phyloP scores from a whole-genome alignment of 345 rosid species.

The Brassica nigra region DNA sequence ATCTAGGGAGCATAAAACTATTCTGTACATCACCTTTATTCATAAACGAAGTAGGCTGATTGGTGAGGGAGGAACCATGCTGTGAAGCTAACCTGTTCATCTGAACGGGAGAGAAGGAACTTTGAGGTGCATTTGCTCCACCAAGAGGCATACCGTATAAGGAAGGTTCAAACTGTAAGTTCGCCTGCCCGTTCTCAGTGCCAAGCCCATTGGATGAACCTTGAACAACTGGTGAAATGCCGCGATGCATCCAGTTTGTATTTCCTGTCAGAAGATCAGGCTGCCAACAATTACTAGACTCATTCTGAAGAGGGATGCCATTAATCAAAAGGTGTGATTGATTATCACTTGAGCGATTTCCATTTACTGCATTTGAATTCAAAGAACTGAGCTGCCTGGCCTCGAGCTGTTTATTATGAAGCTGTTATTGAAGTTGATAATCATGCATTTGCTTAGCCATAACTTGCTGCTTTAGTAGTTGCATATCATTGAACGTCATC shows the following conservation, averaged over 20 bases:
- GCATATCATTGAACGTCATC: slow-evolving; percentile 69
- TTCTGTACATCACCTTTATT: slow-evolving; percentile 52
- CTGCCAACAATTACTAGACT: slow-evolving; percentile 56
- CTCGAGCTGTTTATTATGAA: slow-evolving; percentile 59
- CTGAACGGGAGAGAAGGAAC: slow-evolving; percentile 51
- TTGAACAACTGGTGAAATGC: slow-evolving; percentile 50
- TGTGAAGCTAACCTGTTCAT: slow-evolving; percentile 52
- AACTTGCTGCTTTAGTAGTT: slow-evolving; percentile 71
- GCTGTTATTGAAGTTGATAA: slow-evolving; percentile 69
- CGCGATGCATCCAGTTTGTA: slow-evolving; percentile 57
- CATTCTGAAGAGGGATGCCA: slow-evolving; percentile 65
- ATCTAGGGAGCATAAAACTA: slow-evolving; percentile 53
- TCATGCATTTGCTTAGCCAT: slow-evolving; percentile 79
- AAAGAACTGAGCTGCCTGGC: slow-evolving; percentile 53
- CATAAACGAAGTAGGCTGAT: slow-evolving; percentile 51
- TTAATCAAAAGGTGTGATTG: slow-evolving; percentile 52
- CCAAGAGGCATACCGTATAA: slow-evolving; percentile 63
- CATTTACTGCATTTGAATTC: slow-evolving; percentile 51
- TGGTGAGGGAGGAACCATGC: slow-evolving; percentile 51
- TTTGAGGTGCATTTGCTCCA: slow-evolving; percentile 50
- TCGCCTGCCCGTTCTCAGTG: slow-evolving; percentile 64
- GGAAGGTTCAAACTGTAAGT: slow-evolving; percentile 63
- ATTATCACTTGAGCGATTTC: slow-evolving; percentile 47
- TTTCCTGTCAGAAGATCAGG: slow-evolving; percentile 58
- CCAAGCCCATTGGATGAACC: slow-evolving; percentile 61